Base-by-base conservation (phyloP, 768 basidiomycete species). In the Epithele typhae region DNA sequence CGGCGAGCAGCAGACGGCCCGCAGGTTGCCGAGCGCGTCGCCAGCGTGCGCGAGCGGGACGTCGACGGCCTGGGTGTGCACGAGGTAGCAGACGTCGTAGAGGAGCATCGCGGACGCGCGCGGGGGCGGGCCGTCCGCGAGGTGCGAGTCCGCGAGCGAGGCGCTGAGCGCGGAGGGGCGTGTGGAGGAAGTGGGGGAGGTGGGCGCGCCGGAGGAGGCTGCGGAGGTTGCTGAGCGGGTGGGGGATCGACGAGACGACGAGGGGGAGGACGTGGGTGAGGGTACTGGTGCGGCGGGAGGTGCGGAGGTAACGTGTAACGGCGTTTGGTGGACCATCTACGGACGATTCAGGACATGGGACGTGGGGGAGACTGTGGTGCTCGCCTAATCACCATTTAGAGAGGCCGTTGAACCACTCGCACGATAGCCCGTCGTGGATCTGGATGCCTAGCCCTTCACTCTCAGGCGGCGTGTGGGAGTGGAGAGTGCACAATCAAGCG, bases 1-100 rank as follows among this genome's bases (percentile, higher is more conserved):
- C 1, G 77, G 62, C 47, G 83, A 80, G 59, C 85, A 90, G 60
- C 90, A 92, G 15, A 91, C 79, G 4, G 79, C 78, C 86, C 87
- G 89, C 2, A 92, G 67, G 58, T 86, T 90, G 46, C 78, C 77
- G 25, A 92, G 69, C 0, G 81, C 78, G 46, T 92, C 87, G 2
- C 88, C 88, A 0, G 84, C 81, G 62, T 87, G 84, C 18, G 81
- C 81, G 18, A 91, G 77, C 0, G 85, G 81, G 15, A 92, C 77
- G 25, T 82, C 79, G 30, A 90, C 79, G 45, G 70, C 75, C 58
- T 92, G 90, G 14, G 88, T 91, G 60, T 86, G 76, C 1, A 84
- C 85, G n/a, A 92, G 78, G 64, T 90, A 92, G 45, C 76, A 79
- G 3, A 90, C 85, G 59, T 91, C 79, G 67, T 88, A 91, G 3